A percentile compares a stretch with the other conserved stretches of the same genome.
These are phyloP conservation scores for Ceratocystis harringtonii DNA, from an alignment of 2,329 filamentous ascomycete species.

Conservation along the genomic window DNA sequence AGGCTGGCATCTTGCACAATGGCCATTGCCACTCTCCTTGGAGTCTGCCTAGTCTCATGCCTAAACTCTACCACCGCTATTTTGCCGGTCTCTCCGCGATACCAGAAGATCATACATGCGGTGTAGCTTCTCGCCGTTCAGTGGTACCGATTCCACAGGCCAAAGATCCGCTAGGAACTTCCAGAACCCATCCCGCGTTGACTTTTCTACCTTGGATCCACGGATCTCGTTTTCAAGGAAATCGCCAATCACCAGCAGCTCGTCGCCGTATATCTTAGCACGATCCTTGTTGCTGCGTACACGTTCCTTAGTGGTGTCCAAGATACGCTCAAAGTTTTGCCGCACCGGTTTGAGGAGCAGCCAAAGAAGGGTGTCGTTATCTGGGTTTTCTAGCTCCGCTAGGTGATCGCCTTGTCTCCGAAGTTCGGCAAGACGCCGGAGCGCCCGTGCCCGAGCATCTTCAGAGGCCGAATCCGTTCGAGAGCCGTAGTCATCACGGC, in stretches of 20 bases:
- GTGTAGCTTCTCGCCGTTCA: slow-evolving; percentile 31
- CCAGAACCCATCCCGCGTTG: slow-evolving; percentile 37
- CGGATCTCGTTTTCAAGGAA: slow-evolving; percentile 39
- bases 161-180: slow-evolving; percentile 32
- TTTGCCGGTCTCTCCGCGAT: slow-evolving; percentile 22
- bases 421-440: slow-evolving; percentile 30
- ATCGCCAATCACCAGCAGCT: slow-evolving; percentile 46
- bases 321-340: slow-evolving; percentile 43
- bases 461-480: slow-evolving; percentile 22
- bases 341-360: slow-evolving; percentile 42
- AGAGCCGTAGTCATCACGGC: slow-evolving; percentile 55
- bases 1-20: too few relatives aligned
- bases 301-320: slow-evolving; percentile 45
- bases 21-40: too few relatives aligned
- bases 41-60: background rate
- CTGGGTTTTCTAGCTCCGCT: slow-evolving; percentile 32
- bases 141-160: slow-evolving; percentile 28
- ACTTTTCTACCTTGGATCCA: slow-evolving; percentile 27
- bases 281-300: slow-evolving; percentile 48
- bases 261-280: slow-evolving; percentile 44
- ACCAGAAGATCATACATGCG: slow-evolving; percentile 31
- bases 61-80: background rate
- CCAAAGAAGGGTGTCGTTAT: slow-evolving; percentile 35
- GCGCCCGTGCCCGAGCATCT: slow-evolving; percentile 29
- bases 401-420: slow-evolving; percentile 33